Base-by-base conservation (phyloP, 2,329 filamentous ascomycete genomes). In the Atkinsonella hypoxylon region DNA sequence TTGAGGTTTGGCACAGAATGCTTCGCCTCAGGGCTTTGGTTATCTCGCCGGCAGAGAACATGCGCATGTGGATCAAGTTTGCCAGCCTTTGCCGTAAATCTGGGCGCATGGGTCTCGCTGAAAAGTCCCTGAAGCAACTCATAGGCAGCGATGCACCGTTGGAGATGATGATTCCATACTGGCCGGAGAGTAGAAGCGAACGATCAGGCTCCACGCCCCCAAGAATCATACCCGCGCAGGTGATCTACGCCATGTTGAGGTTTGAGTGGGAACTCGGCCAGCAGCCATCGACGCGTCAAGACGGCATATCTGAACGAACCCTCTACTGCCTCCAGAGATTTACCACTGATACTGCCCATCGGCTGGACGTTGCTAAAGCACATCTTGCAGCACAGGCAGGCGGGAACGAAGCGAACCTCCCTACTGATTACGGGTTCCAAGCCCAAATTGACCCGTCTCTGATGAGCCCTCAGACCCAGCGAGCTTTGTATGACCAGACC, bases 41-140 rank as follows among this genome's bases (percentile, higher is more conserved):
- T 53, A 91, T 97, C 54, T 84, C 84, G 0, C 91, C 94, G 0
- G 81, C 81, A 34, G 90, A 99, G 65, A 96, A 96, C 61, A 89
- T 95, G 75, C 87, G 95, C 61, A 98, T 98, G 89, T 96, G 90
- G 83, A 97, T 98, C 73, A 99, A 98, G 65, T 98, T 96, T 65
- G 88, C 93, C 61, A 98, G 97, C 61, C 80, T 98, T 6, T 99
- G 94, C 68, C 87, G 94, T 61, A 99, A 98, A 68, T 95, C 91
- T 43, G 87, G 89, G 52, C 85, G 93, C 31, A 90, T 91, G 76
- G 91, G 93, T 10, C 78, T 99, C 46, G 93, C 93, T 1, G 93
- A 98, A 70, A 94, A 95, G 70, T 94, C 90, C 11, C 73, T 99
- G 49, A 90, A 93, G 64, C 88, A 89, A 54, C 75, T 98, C n/a